Evolutionary conservation across 1,284 basidiomycete genomes (phyloP).

Genomic region (Ceratobasidium sp.): DNA sequence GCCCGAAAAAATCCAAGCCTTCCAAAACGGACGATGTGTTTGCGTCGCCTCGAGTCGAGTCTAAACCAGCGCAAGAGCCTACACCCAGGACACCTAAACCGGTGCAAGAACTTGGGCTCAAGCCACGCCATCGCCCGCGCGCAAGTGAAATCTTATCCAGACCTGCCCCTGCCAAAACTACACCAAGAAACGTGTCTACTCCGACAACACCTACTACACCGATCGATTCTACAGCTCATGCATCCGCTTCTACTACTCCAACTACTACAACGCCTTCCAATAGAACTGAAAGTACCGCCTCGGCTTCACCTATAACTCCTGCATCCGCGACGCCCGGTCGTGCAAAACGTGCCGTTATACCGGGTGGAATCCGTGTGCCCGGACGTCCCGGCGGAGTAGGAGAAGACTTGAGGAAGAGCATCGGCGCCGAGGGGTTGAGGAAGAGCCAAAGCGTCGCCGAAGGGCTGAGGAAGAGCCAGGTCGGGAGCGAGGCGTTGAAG

Average conservation of each 20-base stretch:
- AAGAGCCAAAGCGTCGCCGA: constrained; percentile 29
- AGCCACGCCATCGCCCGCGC: constrained; percentile 35
- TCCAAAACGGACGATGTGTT: constrained; percentile 20
- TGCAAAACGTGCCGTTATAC: constrained; percentile 25
- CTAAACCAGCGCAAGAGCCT: not conserved
- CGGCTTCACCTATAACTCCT: not conserved
- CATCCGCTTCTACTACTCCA: not conserved
- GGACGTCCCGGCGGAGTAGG: not conserved
- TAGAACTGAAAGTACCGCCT: not conserved
- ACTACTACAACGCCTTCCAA: not conserved
- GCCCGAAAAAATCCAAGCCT: constrained; percentile 33
- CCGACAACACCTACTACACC: constrained; percentile 37
- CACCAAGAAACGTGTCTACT: constrained; percentile 31
- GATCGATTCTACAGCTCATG: not conserved
- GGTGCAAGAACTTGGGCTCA: not conserved
- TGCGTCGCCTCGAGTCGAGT: not conserved
- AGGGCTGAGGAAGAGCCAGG: constrained; percentile 17
- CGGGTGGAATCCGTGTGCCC: constrained; percentile 32
- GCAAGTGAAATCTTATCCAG: constrained; percentile 37
- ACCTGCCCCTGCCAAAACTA: not conserved
- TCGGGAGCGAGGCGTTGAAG: constrained; percentile 13
- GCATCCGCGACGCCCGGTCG: constrained; percentile 1
- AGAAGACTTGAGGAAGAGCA: constrained; percentile 30
- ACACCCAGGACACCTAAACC: constrained; percentile 23
- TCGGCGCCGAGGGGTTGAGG: constrained; percentile 24